Percentiles rank a stretch among this genome's conserved stretches.
Conservation (phyloP, 768 basidiomycete species). For the Boletales sp. region DNA sequence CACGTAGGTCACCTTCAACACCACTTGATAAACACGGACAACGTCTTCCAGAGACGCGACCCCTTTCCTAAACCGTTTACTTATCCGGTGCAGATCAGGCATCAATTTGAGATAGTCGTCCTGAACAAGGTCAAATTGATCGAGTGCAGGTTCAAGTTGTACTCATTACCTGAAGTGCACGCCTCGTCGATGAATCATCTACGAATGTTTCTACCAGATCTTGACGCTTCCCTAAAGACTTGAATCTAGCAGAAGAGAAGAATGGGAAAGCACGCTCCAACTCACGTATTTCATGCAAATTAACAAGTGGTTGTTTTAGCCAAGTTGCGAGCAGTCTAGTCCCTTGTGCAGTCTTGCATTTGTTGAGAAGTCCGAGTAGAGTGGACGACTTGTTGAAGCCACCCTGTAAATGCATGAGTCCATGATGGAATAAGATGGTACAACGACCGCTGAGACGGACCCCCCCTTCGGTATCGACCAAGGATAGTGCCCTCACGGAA, state of each 20-base stretch:
- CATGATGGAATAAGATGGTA: neutral
- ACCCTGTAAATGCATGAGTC: constrained; percentile 34
- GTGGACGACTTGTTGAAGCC: constrained; percentile 78
- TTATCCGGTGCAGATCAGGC: constrained; percentile 91
- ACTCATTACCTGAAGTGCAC: constrained; percentile 64
- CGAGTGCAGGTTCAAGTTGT: neutral
- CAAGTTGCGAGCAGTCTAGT: constrained; percentile 83
- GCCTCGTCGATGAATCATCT: constrained; percentile 69
- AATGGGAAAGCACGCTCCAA: constrained; percentile 2
- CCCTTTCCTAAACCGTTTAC: constrained; percentile 86
- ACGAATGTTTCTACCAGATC: constrained; percentile 84
- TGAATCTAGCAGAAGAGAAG: neutral
- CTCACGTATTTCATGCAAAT: constrained; percentile 89
- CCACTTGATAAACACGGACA: constrained; percentile 92
- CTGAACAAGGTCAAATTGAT: constrained; percentile 35
- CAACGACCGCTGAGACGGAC: constrained; percentile 12
- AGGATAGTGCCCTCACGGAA: constrained; percentile 83
- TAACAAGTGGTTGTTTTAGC: constrained; percentile 95
- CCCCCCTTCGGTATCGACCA: constrained; percentile 65
- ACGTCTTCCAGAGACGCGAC: constrained; percentile 90
- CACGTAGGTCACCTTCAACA: constrained; percentile 56
- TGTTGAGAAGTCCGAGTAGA: constrained; percentile 85
- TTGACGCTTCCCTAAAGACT: constrained; percentile 69
- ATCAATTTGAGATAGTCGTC: constrained; percentile 85
- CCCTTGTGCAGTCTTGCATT: constrained; percentile 96